phyloP scores from a whole-genome alignment of 352 stramenopile genomes.

The Phytophthora sansomeana region DNA sequence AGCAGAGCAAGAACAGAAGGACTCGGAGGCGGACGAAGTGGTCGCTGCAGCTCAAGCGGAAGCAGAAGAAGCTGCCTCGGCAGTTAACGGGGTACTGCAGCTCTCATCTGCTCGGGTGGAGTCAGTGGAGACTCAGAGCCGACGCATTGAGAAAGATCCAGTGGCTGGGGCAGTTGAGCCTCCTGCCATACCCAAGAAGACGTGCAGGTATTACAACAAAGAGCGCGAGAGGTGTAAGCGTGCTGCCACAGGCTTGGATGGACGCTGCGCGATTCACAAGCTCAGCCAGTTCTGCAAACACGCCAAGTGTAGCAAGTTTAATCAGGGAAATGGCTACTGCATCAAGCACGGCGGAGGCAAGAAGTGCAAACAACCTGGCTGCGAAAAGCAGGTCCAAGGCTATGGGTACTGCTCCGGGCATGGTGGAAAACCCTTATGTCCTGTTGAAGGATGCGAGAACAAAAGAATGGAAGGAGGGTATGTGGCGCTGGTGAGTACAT shows the following conservation, averaged over 20 bases:
- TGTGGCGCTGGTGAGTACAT: not conserved
- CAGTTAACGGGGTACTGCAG: conserved; percentile 32
- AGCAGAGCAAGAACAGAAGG: conserved; percentile 61
- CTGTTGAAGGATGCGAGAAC: conserved; percentile 78
- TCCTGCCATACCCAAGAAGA: conserved; percentile 43
- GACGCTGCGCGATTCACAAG: conserved; percentile 83
- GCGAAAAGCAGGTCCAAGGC: conserved; percentile 84
- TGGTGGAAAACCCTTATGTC: conserved; percentile 81
- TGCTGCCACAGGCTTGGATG: conserved; percentile 72
- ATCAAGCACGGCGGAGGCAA: conserved; percentile 89
- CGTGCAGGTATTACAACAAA: conserved; percentile 80
- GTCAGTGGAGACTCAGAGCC: conserved; percentile 16
- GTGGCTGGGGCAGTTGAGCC: conserved; percentile 28
- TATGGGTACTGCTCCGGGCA: conserved; percentile 89
- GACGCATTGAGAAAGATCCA: conserved; percentile 11
- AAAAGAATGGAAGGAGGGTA: conserved; percentile 87
- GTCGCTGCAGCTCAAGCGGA: conserved; percentile 28
- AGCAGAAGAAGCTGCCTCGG: conserved; percentile 29
- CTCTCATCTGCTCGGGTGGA: conserved; percentile 25
- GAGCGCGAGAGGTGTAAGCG: conserved; percentile 72
- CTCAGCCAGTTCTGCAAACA: conserved; percentile 87
- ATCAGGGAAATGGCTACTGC: conserved; percentile 85
- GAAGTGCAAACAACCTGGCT: conserved; percentile 83
- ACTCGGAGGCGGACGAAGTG: conserved; percentile 27
- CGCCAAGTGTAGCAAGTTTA: conserved; percentile 84